Base-by-base conservation (phyloP, 2,329 filamentous ascomycete species). In the Talaromyces sp. region DNA sequence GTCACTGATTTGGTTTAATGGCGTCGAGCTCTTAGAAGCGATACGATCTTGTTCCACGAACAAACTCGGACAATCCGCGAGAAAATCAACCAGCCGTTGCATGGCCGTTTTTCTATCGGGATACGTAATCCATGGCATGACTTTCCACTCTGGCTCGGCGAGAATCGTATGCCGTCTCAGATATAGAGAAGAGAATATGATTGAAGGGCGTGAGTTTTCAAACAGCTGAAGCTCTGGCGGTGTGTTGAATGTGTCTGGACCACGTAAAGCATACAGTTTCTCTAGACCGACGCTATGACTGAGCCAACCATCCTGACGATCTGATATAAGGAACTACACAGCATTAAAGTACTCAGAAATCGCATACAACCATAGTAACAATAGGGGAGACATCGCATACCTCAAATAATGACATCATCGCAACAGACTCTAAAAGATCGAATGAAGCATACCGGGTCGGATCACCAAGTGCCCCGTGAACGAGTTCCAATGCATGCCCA, bases 251-350 rank as follows among this genome's bases (percentile, higher is more conserved):
- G 56, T 54, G 10, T 54, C 33, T 3, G 56, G 41, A 11, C 56
- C 56, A 19, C 56, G 41, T 4, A 58, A 19, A 31, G 50, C 31
- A 15, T 33, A 39, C 3, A 58, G 40, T 5, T 25, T 58, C 17
- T 58, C 41, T 11, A 58, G 33, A 13, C 56, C 56, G 3, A 46
- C 41, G 5, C 40, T 19, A 35, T 58, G 56, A 10, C 50, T 58
- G 15, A 58, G 50, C 56, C 56, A 58, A 8, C 56, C 56, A n/a
- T 58, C 13, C 15, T 58, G 39, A 41, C 21, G 35, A 9, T 58
- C 56, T 3, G 56, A 58, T 50, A 58, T 54, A 8, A 58, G 51
- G 15, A 54, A 53, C 56, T 58, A 21, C 15, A 40, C 4, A 25
- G 21, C 11, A 2, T 13, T n/a, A n/a, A 22, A 28, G 10, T 33